Evolutionary conservation across 306 rosid species (phyloP), one percentile per base, ranked within the genome.

Genomic region (Comarum palustre): DNA sequence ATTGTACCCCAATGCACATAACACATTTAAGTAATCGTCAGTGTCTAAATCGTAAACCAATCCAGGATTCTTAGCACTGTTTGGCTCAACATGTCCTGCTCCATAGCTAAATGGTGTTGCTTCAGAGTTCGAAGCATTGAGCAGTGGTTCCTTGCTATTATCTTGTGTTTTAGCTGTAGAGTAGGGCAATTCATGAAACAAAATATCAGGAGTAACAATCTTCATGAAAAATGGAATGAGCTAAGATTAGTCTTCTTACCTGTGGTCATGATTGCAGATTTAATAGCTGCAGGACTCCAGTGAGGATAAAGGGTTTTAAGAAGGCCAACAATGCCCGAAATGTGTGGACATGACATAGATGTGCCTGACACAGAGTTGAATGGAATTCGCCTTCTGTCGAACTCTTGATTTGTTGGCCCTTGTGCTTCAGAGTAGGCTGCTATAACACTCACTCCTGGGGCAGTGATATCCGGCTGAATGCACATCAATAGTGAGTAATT

Each of bases 331-430:
- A 86, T 71, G 73, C 97, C 97, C 5, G 97, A 82, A 79, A 93
- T 79, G 60, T 93, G 97, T 63, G 98, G 98, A 47, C 98, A 93
- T 16, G 98, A 91, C 98, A 91, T 93, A 42, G 98, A 93, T n/a
- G 98, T 93, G 59, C 98, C 98, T 7, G 97, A 91, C 19, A 81
- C 6, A 2, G 96, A 82, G 86, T 91, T 93, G 75, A 38, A 93
- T 5, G 73, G 78, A 71, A 83, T 73, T 71, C 96, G 84, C 48
- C 97, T 85, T 17, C 19, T 29, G 80, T 93, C 97, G 54, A 82
- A 91, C 67, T 6, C 65, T 78, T 85, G 86, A 69, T 87, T 84
- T 0, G 97, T 93, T 62, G 98, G 97, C 32, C 97, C 97, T 82
- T 86, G 68, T 3, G 90, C 96, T 85, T 84, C 88, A 4, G 86